phyloP scores from a whole-genome alignment of 306 rosid species.

The Trichosanthes cucumerina region DNA sequence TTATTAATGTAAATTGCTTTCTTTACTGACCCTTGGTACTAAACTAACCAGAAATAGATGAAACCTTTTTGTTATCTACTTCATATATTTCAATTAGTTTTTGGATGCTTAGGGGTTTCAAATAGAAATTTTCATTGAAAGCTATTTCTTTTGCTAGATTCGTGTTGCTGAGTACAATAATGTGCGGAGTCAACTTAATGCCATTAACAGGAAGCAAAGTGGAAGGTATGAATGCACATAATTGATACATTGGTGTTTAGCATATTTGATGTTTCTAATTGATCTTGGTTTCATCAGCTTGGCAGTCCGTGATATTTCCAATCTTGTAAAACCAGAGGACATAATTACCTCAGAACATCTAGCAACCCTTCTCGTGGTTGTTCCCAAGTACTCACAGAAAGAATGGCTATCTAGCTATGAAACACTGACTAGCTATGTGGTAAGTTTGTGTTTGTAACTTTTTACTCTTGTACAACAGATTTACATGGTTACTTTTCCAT shows the following conservation, averaged over 20 bases:
- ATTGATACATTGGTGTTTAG: not conserved
- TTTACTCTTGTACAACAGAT: not conserved
- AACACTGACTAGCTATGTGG: constrained; percentile 82
- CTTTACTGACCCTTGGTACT: not conserved
- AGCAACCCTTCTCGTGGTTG: constrained; percentile 73
- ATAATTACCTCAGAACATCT: constrained; percentile 69
- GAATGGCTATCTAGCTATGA: constrained; percentile 91
- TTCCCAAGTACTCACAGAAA: constrained; percentile 87
- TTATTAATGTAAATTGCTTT: not conserved
- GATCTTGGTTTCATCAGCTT: constrained; percentile 32
- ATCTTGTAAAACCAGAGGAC: constrained; percentile 83
- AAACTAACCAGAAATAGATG: not conserved
- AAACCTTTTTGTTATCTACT: not conserved
- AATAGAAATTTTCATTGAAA: not conserved
- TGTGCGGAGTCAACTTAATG: constrained; percentile 76
- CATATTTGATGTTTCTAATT: not conserved
- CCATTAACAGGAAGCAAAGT: constrained; percentile 84
- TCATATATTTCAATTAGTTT: not conserved
- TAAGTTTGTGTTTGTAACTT: constrained; percentile 16
- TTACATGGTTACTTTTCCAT: not conserved
- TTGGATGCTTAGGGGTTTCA: not conserved
- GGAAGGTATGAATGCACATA: constrained; percentile 44
- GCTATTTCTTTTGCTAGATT: constrained; percentile 39
- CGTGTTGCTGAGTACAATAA: constrained; percentile 76
- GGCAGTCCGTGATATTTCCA: constrained; percentile 93